Conservation (phyloP, 2,329 filamentous ascomycete genomes). For the Colletotrichum theobromicola region DNA sequence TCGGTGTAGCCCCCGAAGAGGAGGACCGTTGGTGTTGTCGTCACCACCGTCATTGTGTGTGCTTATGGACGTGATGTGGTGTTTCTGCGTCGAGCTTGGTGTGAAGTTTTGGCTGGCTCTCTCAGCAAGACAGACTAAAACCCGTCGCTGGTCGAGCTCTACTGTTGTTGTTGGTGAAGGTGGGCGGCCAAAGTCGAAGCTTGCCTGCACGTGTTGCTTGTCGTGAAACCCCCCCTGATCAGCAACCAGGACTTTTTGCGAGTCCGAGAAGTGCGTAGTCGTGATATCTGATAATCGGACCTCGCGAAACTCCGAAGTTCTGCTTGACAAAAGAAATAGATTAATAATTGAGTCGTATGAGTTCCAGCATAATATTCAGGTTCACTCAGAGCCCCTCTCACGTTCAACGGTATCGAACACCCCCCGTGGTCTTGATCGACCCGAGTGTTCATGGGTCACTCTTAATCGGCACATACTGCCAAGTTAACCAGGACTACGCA, state of each 20-base stretch:
- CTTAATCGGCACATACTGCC: not conserved
- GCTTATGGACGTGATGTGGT: not conserved
- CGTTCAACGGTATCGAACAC: not conserved
- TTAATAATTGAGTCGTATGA: not conserved
- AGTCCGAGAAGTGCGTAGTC: not conserved
- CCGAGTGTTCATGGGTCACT: not conserved
- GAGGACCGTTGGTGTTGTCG: constrained; percentile 6
- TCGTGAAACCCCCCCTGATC: not conserved
- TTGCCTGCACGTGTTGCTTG: not conserved
- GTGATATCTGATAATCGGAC: not conserved
- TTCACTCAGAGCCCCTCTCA: not conserved
- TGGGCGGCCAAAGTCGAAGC: not conserved
- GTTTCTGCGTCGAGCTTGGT: too few species aligned
- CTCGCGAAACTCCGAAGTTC: not conserved
- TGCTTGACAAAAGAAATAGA: not conserved
- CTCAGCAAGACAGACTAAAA: not conserved
- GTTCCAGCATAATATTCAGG: not conserved
- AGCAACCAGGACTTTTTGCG: not conserved
- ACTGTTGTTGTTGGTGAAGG: not conserved
- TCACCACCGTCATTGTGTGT: not conserved
- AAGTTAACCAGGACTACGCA: not conserved
- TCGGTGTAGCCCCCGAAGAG: not conserved
- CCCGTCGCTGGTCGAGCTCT: not conserved
- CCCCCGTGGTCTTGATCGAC: not conserved
- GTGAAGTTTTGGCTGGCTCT: not conserved